Evolutionary conservation across 805 yeast species (phyloP).

Genomic region (Candida maltosa): DNA sequence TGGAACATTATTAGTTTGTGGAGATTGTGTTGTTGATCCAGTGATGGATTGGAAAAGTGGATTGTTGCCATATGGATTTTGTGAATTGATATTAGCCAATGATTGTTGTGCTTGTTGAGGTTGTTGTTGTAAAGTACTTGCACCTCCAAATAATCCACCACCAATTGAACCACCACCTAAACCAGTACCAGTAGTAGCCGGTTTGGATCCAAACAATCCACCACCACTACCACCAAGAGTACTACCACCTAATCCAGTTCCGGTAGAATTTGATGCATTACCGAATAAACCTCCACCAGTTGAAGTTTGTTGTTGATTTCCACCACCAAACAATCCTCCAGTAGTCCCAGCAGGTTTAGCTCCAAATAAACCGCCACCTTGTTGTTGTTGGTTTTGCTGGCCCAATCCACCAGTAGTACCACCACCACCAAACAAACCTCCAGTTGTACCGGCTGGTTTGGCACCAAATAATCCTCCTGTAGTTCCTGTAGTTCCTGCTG

Average conservation of each 20-base stretch:
- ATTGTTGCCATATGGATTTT: slow-evolving; percentile 75
- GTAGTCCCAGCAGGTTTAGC: slow-evolving; percentile 19
- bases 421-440: slow-evolving; percentile 31
- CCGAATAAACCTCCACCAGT: slow-evolving; percentile 26
- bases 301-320: slow-evolving; percentile 10
- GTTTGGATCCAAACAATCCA: slow-evolving; percentile 9
- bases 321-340: slow-evolving; percentile 40
- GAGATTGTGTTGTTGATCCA: slow-evolving; percentile 12
- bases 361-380: slow-evolving; percentile 44
- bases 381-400: slow-evolving; percentile 8
- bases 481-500: slow-evolving; percentile 11
- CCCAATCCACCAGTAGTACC: slow-evolving; percentile 17
- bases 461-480: slow-evolving; percentile 21
- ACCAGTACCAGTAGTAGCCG: slow-evolving; percentile 2
- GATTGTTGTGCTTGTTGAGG: slow-evolving; percentile 20
- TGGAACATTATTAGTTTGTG: slow-evolving; percentile 14
- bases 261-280: slow-evolving; percentile 4
- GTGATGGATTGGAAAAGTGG: slow-evolving; percentile 57
- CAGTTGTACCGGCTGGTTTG: slow-evolving; percentile 15
- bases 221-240: slow-evolving; percentile 4
- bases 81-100: slow-evolving; percentile 27
- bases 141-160: slow-evolving; percentile 12
- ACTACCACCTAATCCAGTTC: slow-evolving; percentile 19
- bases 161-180: slow-evolving; percentile 4
- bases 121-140: slow-evolving; percentile 15